Evolutionary conservation across 192 early-diverging fungal species (phyloP).

Genomic region (Backusella psychrophila): DNA sequence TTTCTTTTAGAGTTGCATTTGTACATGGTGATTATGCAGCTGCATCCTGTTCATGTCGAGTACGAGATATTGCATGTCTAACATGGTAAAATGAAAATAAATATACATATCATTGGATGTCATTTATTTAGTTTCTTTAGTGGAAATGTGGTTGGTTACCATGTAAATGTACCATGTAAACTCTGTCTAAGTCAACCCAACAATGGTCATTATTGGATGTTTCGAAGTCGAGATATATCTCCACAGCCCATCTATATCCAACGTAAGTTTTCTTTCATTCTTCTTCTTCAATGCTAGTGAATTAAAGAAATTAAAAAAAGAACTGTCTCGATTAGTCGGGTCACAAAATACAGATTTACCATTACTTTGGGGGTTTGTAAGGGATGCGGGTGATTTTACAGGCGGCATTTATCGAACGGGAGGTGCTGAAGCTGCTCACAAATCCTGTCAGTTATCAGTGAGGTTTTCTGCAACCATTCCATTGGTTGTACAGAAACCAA

Average conservation of each 20-base stretch:
- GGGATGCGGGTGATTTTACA: constrained; percentile 6
- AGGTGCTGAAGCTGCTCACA: not conserved
- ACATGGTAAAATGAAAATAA: not conserved
- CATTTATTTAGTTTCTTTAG: constrained; percentile 21
- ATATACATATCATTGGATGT: not conserved
- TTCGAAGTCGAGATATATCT: constrained; percentile 47
- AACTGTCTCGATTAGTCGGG: not conserved
- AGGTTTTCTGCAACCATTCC: not conserved
- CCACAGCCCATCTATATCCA: constrained; percentile 7
- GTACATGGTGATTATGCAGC: constrained; percentile 16
- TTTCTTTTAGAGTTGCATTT: not conserved
- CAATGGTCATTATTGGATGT: constrained; percentile 99
- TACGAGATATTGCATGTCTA: constrained; percentile 10
- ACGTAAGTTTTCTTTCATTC: not conserved
- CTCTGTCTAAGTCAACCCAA: constrained; percentile 89
- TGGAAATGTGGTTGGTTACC: constrained; percentile 79
- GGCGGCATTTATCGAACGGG: not conserved
- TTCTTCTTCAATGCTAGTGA: no score
- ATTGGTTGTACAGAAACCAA: not conserved
- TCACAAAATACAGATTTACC: constrained; percentile 7
- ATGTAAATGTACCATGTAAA: constrained; percentile 83
- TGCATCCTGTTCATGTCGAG: constrained; percentile 9
- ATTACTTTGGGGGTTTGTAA: constrained; percentile 12
- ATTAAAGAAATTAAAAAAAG: not conserved
- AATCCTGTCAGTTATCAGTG: constrained; percentile 1